phyloP scores from a whole-genome alignment of 139 green algal species.

The Chlamydomonas urium region DNA sequence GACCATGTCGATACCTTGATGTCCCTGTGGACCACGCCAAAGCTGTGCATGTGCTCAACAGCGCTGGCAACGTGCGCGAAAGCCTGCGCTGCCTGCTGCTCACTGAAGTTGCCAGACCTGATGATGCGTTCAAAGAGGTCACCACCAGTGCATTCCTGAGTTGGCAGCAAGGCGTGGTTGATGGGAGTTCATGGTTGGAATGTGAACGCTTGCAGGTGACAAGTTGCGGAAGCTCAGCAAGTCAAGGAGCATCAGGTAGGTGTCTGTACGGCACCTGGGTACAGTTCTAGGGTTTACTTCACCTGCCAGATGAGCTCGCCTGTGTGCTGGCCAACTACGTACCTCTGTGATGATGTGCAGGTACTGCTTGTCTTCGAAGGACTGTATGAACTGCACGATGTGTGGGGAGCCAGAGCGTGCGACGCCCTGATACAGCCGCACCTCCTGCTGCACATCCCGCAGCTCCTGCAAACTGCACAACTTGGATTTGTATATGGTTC shows the following conservation, averaged over 20 bases:
- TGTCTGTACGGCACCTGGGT: too few species aligned
- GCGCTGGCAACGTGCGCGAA: conserved; percentile 69
- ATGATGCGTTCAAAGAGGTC: conserved; percentile 96
- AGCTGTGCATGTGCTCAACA: conserved; percentile 84
- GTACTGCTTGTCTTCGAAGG: too few species aligned
- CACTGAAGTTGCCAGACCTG: conserved; percentile 66
- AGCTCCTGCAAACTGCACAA: neutral
- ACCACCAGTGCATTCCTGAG: conserved; percentile 52
- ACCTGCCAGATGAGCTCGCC: neutral
- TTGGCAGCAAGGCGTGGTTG: neutral
- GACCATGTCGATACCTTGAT: too few species aligned
- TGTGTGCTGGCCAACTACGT: neutral
- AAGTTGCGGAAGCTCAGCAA: too few species aligned
- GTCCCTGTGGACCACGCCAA: conserved; percentile 87
- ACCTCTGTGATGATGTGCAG: neutral
- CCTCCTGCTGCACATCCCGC: neutral
- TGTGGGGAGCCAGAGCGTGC: too few species aligned
- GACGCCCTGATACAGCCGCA: too few species aligned
- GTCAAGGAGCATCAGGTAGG: too few species aligned
- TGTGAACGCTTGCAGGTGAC: neutral
- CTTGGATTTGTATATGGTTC: conserved; percentile 1
- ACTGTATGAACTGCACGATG: too few species aligned
- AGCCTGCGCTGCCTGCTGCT: conserved; percentile 26
- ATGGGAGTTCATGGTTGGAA: neutral
- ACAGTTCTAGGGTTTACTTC: too few species aligned